Conservation (phyloP, 169 alveolate species). For the Eimeria sp. region DNA sequence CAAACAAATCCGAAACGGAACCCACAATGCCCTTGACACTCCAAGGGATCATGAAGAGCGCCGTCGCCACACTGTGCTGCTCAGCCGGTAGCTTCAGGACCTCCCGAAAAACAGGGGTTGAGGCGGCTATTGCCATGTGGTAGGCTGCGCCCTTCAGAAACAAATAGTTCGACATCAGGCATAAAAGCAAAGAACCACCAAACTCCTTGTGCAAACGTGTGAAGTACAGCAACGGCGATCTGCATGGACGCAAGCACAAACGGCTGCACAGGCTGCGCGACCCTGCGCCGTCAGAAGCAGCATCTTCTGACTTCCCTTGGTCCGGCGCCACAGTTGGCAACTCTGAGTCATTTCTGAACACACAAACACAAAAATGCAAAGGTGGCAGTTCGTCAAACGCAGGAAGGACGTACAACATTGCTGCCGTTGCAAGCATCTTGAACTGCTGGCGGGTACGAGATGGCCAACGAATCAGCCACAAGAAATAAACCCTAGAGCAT, state of each 20-base stretch:
- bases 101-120: slow-evolving; percentile 80
- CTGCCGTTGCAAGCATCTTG: neutral
- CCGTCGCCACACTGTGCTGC: slow-evolving; percentile 79
- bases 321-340: slow-evolving; percentile 53
- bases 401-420: neutral
- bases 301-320: neutral
- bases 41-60: slow-evolving; percentile 83
- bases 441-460: neutral
- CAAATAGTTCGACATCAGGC: slow-evolving; percentile 72
- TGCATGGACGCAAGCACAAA: slow-evolving; percentile 12
- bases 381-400: neutral
- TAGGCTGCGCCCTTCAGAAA: slow-evolving; percentile 76
- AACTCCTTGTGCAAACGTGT: slow-evolving; percentile 47
- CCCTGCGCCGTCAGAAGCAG: neutral
- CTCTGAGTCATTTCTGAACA: slow-evolving; percentile 39
- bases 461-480: neutral
- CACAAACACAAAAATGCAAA: neutral
- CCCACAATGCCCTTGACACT: slow-evolving; percentile 81
- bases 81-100: slow-evolving; percentile 78
- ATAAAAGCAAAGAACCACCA: slow-evolving; percentile 42
- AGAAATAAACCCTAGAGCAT: neutral
- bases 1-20: slow-evolving; percentile 75
- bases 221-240: slow-evolving; percentile 26
- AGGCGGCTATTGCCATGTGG: slow-evolving; percentile 67
- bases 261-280: slow-evolving; percentile 32